These are phyloP conservation scores for Collariella sp. DNA, from an alignment of 495 filamentous ascomycete genomes.

Conservation along the genomic window DNA sequence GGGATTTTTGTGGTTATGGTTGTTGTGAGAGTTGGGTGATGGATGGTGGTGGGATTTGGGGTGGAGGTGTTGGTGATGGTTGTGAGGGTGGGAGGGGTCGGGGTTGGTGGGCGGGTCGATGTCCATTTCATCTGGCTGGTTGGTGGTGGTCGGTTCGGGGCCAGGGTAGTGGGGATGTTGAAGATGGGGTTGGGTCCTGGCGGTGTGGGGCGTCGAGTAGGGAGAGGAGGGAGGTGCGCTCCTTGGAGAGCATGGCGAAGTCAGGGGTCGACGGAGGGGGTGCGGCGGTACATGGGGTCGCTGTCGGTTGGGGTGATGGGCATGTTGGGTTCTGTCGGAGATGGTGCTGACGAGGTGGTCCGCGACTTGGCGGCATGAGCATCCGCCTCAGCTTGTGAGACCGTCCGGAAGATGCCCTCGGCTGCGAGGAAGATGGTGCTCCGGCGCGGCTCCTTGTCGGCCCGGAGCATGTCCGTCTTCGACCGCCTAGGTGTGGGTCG, in stretches of 20 bases:
- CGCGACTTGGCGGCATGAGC: constrained; percentile 4
- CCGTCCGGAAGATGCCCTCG: constrained; percentile 45
- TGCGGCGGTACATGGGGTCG: constrained; percentile 28
- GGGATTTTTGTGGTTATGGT: constrained; percentile 40
- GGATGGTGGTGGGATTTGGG: constrained; percentile 26
- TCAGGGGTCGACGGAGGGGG: constrained; percentile 45
- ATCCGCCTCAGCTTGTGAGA: constrained; percentile 38
- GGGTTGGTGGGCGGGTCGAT: neutral
- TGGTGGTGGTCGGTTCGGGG: constrained; percentile 4
- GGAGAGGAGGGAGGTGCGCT: constrained; percentile 45
- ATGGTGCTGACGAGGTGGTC: neutral
- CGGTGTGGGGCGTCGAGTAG: constrained; percentile 45
- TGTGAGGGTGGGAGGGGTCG: neutral
- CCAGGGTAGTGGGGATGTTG: constrained; percentile 31
- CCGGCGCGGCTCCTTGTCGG: constrained; percentile 22
- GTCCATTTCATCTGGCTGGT: neutral
- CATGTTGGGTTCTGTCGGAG: constrained; percentile 6
- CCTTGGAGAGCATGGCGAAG: constrained; percentile 35
- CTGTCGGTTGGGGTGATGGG: constrained; percentile 10
- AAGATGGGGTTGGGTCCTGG: constrained; percentile 22
- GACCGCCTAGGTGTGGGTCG: constrained; percentile 20
- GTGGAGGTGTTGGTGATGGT: neutral
- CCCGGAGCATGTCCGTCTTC: constrained; percentile 23
- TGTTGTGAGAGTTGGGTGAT: constrained; percentile 24
- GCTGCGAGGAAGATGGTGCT: constrained; percentile 41